Evolutionary conservation across 2,329 filamentous ascomycete genomes (phyloP), one percentile per base, ranked within the genome.

Genomic region (Calonectria pauciramosa): DNA sequence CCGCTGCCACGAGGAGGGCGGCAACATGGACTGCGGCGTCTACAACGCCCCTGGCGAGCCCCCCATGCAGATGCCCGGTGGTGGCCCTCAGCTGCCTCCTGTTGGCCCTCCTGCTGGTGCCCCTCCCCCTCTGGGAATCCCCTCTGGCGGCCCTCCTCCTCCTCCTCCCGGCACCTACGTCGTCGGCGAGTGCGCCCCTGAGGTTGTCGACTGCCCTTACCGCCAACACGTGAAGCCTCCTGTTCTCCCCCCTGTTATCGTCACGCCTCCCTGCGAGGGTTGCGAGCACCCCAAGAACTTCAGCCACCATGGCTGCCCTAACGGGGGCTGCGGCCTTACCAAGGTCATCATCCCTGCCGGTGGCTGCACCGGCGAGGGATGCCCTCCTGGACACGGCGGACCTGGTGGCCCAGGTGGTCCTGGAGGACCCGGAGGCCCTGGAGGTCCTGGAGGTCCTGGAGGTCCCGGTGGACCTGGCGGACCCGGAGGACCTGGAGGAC

Each of bases 181-280:
- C 11, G 79, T 71, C 34, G 74, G 72, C 14, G 76, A 80, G 16
- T 80, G 78, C 60, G 73, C 78, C 8, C 66, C 78, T 10, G 51
- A 49, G n/a, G 71, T 75, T 28, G 68, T 52, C n/a, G 64, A 67
- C 47, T 67, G 64, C 44, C 64, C 64, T 30, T 54, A 67, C 64
- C 64, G 47, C 64, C 16, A 67, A 10, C 64, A n/a, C 36, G 13
- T 26, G 36, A 36, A 36, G 59, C 34, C 34, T 14, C 47, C 64
- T 32, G 20, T 44, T 14, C 32, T 38, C 14, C 65, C 52, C 60
- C 54, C 68, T 14, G 28, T 52, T 5, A 26, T 63, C 13, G 13
- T 60, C 8, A n/a, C 20, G 30, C 8, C 11, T 11, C 52, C 38
- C 32, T 59, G 66, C 52, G 38, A 59, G 36, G 54, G 54, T n/a